Evolutionary conservation across 495 filamentous ascomycete species (phyloP), one percentile per base, ranked within the genome.

Genomic region (Aspergillus steynii): DNA sequence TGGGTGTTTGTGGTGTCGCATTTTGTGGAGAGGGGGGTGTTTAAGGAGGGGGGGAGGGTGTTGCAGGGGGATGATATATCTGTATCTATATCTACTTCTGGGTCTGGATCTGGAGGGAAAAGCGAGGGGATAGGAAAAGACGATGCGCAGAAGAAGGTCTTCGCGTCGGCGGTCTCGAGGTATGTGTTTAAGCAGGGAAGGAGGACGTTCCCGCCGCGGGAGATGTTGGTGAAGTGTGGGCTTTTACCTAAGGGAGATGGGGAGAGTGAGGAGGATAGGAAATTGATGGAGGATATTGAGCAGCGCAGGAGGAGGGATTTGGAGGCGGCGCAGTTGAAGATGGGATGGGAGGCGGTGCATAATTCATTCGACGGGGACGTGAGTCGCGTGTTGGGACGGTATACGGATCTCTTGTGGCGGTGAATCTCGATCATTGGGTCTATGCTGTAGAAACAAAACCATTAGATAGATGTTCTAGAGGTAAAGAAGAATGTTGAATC

Each of bases 151-250:
- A 62, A 64, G 20, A 37, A 34, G 12, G 52, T 69, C 5, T 59
- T 66, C 48, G 66, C 66, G 5, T 56, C 64, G 0, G 51, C 61
- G 20, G 56, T 83, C 12, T 81, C 80, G 56, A 86, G 88, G 69
- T 92, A 90, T 70, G 90, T 91, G 2, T 87, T 91, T 69, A 92
- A 92, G 77, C 74, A 85, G 64, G 89, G 89, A 0, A 73, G 90
- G 28, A 74, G 88, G 61, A 93, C 90, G 20, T 80, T 92, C 5
- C 83, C 87, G 60, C 89, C 90, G 7, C 86, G 88, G 66, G 70
- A 85, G 46, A 76, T 88, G 29, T 75, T 92, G 10, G 68, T 77
- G 46, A 80, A 84, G 52, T 83, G 78, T 34, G 82, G 80, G 1
- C 61, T 92, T 71, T 73, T 93, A 32, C 89, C 89, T 4, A 29